Evolutionary conservation across 441 rosid species (phyloP).

Genomic region (Macaranga tanarius): DNA sequence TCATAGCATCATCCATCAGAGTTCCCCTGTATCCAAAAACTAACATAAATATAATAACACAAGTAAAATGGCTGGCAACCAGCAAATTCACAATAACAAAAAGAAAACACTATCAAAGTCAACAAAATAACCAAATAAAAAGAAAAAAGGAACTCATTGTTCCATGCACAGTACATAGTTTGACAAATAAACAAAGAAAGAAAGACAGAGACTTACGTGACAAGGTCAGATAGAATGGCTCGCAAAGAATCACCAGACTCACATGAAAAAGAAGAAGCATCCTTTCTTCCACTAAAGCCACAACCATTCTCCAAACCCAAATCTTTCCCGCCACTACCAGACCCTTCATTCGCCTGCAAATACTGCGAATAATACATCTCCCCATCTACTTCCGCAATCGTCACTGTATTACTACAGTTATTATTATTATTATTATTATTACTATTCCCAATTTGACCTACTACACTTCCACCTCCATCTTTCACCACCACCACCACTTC

Average conservation of each 20-base stretch:
- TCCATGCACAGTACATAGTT: not conserved
- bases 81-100: not conserved
- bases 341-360: conserved; percentile 46
- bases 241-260: conserved; percentile 73
- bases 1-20: conserved; percentile 88
- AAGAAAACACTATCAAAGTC: not conserved
- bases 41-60: conserved; percentile 20
- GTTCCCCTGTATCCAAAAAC: conserved; percentile 53
- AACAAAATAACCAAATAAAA: not conserved
- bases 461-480: conserved; percentile 37
- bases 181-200: not conserved
- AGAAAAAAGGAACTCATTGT: not conserved
- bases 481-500: conserved; percentile 46
- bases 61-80: conserved; percentile 10
- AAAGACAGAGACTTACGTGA: conserved; percentile 53
- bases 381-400: conserved; percentile 57
- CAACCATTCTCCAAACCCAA: conserved; percentile 47
- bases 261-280: conserved; percentile 39
- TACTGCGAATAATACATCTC: conserved; percentile 58
- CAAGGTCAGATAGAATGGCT: conserved; percentile 71
- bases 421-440: not conserved
- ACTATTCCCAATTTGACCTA: conserved; percentile 34
- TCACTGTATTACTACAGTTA: conserved; percentile 31
- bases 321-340: conserved; percentile 51
- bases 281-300: conserved; percentile 79